Evolutionary conservation across 2,329 filamentous ascomycete genomes (phyloP).

Genomic region (Fusarium scirpi): DNA sequence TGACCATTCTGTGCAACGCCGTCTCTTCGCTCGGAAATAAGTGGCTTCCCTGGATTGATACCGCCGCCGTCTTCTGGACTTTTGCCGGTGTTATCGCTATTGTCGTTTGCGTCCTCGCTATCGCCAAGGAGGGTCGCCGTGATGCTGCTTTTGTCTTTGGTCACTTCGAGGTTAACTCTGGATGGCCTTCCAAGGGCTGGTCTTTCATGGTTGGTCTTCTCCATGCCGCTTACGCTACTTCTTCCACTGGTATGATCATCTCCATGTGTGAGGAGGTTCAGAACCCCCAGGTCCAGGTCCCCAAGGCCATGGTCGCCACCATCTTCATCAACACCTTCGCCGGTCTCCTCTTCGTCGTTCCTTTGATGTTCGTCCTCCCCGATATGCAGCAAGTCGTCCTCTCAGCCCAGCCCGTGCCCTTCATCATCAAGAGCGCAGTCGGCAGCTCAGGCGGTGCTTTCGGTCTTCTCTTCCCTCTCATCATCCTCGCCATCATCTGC

Average conservation of each 20-base stretch:
- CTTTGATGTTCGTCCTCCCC: slow-evolving; percentile 76
- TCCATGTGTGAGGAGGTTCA: slow-evolving; percentile 82
- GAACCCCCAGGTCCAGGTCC: slow-evolving; percentile 74
- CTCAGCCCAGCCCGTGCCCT: slow-evolving; percentile 72
- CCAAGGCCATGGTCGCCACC: slow-evolving; percentile 78
- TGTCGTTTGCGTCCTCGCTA: slow-evolving; percentile 69
- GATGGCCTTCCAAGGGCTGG: slow-evolving; percentile 75
- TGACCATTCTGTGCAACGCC: slow-evolving; percentile 73
- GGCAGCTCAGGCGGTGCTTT: slow-evolving; percentile 72
- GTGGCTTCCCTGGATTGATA: slow-evolving; percentile 76
- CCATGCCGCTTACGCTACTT: slow-evolving; percentile 79
- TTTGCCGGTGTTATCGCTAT: slow-evolving; percentile 77
- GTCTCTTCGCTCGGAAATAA: slow-evolving; percentile 76
- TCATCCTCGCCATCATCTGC: slow-evolving; percentile 75
- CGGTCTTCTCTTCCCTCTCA: slow-evolving; percentile 71
- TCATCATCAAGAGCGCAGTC: slow-evolving; percentile 72
- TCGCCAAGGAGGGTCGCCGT: slow-evolving; percentile 76
- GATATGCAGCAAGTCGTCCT: slow-evolving; percentile 67
- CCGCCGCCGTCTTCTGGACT: slow-evolving; percentile 80
- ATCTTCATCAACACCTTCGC: slow-evolving; percentile 74
- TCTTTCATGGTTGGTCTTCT: slow-evolving; percentile 79
- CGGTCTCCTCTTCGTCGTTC: slow-evolving; percentile 76
- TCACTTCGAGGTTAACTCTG: slow-evolving; percentile 75
- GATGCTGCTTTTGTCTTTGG: slow-evolving; percentile 73
- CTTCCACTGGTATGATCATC: slow-evolving; percentile 83